Percentiles rank a stretch among this genome's conserved stretches.
Evolutionary conservation across 345 rosid genomes (phyloP).

Genomic region (Ricinus communis): DNA sequence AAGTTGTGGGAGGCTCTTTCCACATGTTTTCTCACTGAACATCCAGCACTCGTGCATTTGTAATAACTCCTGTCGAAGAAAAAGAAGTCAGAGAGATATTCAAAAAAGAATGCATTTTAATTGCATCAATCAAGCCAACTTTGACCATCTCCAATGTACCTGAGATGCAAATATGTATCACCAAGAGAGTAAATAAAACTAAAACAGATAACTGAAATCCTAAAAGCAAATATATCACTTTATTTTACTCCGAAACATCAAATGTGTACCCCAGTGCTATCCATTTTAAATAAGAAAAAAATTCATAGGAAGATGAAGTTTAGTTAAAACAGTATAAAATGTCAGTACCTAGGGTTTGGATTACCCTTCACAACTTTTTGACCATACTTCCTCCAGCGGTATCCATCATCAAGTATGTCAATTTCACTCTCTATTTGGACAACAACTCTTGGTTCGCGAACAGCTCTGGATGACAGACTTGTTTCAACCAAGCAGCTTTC

Average conservation of each 20-base stretch:
- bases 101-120: neutral
- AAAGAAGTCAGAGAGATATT: neutral
- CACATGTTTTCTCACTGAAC: slow-evolving; percentile 66
- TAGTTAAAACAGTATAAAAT: neutral
- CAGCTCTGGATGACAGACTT: slow-evolving; percentile 65
- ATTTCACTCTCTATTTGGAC: slow-evolving; percentile 69
- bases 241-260: neutral
- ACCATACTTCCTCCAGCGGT: slow-evolving; percentile 75
- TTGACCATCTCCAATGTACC: neutral
- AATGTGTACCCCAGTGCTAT: neutral
- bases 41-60: slow-evolving; percentile 66
- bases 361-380: slow-evolving; percentile 78
- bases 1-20: slow-evolving; percentile 67
- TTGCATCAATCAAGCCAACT: neutral
- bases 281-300: neutral
- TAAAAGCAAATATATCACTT: neutral
- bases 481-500: slow-evolving; percentile 74
- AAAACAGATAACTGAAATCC: neutral
- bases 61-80: slow-evolving; percentile 57
- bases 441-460: slow-evolving; percentile 62
- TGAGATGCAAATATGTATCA: neutral
- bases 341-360: slow-evolving; percentile 67
- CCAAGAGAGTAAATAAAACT: neutral
- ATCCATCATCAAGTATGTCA: slow-evolving; percentile 73
- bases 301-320: neutral